A percentile compares a stretch with the other conserved stretches of the same genome.
phyloP scores from a whole-genome alignment of 2,329 filamentous ascomycete genomes.

The Fusarium aywerte region DNA sequence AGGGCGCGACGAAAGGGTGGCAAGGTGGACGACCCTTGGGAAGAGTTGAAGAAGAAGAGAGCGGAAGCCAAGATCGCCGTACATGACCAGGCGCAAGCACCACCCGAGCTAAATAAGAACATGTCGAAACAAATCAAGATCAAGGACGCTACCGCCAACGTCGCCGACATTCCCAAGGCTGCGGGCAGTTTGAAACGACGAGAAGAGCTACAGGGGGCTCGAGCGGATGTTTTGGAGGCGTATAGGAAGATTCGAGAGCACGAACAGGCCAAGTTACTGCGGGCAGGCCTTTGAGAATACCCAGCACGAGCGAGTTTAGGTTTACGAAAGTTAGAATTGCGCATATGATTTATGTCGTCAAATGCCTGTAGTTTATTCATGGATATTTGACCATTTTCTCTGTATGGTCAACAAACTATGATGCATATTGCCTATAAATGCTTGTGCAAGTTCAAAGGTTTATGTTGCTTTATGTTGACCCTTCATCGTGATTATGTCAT shows the following conservation, averaged over 20 bases:
- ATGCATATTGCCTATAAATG: not conserved
- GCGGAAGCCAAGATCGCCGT: conserved; percentile 64
- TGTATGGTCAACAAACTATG: not conserved
- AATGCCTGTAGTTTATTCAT: not conserved
- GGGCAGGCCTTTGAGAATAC: conserved; percentile 14
- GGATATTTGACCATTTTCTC: not conserved
- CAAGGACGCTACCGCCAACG: conserved; percentile 50
- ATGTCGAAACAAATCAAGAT: conserved; percentile 50
- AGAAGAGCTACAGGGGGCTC: conserved; percentile 53
- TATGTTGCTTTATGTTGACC: not conserved
- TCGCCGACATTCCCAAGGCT: conserved; percentile 53
- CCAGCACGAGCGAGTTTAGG: conserved; percentile 5
- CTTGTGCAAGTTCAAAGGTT: not conserved
- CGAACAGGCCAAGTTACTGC: conserved; percentile 51
- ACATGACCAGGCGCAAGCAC: conserved; percentile 75
- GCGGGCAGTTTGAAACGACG: conserved; percentile 54
- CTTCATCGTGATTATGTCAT: conserved; percentile 40
- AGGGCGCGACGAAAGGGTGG: conserved; percentile 58
- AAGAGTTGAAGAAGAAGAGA: conserved; percentile 73
- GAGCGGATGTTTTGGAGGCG: conserved; percentile 53
- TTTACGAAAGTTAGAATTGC: not conserved
- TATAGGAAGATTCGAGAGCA: conserved; percentile 54
- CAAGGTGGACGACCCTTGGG: conserved; percentile 81
- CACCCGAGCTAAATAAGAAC: conserved; percentile 74
- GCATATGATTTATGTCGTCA: not conserved